Conservation (phyloP, 148 eudicot species). For the Vaccinium myrtillus region DNA sequence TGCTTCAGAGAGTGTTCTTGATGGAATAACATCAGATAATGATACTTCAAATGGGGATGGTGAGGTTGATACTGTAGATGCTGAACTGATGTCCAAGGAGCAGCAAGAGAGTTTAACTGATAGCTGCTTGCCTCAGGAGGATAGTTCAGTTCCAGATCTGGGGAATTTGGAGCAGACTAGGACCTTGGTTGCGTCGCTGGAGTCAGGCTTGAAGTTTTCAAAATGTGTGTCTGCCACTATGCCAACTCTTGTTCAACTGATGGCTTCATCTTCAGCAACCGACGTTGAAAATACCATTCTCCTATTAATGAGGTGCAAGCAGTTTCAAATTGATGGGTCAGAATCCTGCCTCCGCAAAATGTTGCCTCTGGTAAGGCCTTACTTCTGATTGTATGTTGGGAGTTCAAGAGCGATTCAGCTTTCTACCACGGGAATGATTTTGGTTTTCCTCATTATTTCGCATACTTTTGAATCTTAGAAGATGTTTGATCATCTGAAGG, state of each 20-base stretch:
- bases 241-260: conserved; percentile 89
- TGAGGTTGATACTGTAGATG: conserved; percentile 44
- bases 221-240: conserved; percentile 73
- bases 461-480: neutral
- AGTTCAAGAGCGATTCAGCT: neutral
- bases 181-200: conserved; percentile 89
- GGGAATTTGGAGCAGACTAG: conserved; percentile 95
- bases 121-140: conserved; percentile 58
- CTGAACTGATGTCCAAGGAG: conserved; percentile 32
- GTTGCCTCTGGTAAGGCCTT: conserved; percentile 81
- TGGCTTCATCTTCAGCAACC: conserved; percentile 94
- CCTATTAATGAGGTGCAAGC: conserved; percentile 91
- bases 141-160: conserved; percentile 77
- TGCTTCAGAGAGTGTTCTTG: conserved; percentile 35
- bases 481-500: neutral
- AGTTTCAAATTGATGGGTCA: conserved; percentile 92
- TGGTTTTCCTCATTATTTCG: neutral
- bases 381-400: conserved; percentile 6
- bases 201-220: conserved; percentile 86
- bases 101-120: conserved; percentile 73
- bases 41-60: conserved; percentile 51
- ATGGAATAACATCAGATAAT: conserved; percentile 36
- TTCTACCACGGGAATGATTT: neutral
- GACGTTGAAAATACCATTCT: conserved; percentile 94
- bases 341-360: conserved; percentile 89